Conservation (phyloP, 352 stramenopile genomes). For the Phytophthora tentaculata region DNA sequence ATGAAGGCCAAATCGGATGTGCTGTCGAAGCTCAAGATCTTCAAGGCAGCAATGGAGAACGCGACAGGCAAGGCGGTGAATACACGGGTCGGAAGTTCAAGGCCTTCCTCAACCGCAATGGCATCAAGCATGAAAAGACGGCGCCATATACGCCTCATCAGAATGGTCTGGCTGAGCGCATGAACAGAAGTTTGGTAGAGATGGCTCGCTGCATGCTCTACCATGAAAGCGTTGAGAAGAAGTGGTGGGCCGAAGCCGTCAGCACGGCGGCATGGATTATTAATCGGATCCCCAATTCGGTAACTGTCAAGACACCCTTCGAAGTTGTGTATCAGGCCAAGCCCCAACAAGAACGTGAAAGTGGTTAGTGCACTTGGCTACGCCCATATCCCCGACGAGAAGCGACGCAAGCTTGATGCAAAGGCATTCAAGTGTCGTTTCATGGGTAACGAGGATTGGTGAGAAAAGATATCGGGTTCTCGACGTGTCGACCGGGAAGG, state of each 20-base stretch:
- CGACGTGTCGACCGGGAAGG: neutral
- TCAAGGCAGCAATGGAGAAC: too few species aligned
- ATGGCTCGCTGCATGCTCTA: conserved; percentile 9
- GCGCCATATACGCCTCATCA: neutral
- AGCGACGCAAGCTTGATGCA: conserved; percentile 16
- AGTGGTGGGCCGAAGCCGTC: too few species aligned
- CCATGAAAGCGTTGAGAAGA: too few species aligned
- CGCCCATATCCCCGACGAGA: conserved; percentile 19
- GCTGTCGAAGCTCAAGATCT: too few species aligned
- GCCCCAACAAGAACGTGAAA: conserved; percentile 17
- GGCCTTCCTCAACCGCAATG: neutral
- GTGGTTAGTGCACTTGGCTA: conserved; percentile 20
- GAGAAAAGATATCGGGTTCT: neutral
- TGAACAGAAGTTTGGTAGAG: neutral
- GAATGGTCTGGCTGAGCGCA: conserved; percentile 4
- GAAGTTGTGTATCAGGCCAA: too few species aligned
- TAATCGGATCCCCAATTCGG: too few species aligned
- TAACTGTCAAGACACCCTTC: too few species aligned
- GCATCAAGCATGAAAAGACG: conserved; percentile 1
- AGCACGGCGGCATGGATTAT: too few species aligned
- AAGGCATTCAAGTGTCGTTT: conserved; percentile 8
- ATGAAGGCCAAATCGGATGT: too few species aligned
- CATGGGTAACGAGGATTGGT: neutral
- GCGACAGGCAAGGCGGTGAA: too few species aligned
- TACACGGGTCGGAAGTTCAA: too few species aligned